phyloP scores from a whole-genome alignment of 371 early-diverging fungal genomes.

The Lichtheimia ramosa region DNA sequence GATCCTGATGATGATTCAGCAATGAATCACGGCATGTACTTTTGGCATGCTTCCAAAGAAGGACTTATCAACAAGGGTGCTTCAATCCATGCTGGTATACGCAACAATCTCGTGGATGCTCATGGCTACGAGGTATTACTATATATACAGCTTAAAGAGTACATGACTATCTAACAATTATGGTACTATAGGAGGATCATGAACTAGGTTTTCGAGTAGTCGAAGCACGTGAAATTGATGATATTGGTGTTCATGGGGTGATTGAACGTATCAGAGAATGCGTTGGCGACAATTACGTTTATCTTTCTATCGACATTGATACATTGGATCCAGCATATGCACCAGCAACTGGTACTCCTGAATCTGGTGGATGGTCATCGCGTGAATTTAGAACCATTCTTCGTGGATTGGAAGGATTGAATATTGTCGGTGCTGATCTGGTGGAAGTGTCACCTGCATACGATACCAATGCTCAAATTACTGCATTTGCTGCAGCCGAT shows the following conservation, averaged over 20 bases:
- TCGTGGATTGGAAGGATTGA: constrained; percentile 20
- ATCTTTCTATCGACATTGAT: constrained; percentile 41
- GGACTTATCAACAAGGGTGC: constrained; percentile 33
- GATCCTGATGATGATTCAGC: constrained; percentile 3
- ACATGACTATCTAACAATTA: too few relatives aligned
- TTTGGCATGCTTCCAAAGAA: constrained; percentile 37
- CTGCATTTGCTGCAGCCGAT: constrained; percentile 27
- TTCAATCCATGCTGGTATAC: constrained; percentile 40
- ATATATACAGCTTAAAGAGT: too few relatives aligned
- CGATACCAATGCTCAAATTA: constrained; percentile 33
- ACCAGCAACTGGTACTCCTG: constrained; percentile 35
- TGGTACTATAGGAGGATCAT: constrained; percentile 12
- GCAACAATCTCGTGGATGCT: constrained; percentile 26
- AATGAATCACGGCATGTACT: constrained; percentile 27
- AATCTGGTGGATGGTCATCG: constrained; percentile 33
- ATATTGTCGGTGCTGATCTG: constrained; percentile 38
- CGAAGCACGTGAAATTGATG: constrained; percentile 32
- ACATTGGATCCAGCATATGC: constrained; percentile 35
- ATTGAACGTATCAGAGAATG: constrained; percentile 25
- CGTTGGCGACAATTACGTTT: constrained; percentile 28
- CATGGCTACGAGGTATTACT: constrained; percentile 15
- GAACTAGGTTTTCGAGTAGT: constrained; percentile 30
- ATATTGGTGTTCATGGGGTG: constrained; percentile 30
- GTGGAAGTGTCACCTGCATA: constrained; percentile 41
- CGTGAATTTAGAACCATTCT: constrained; percentile 26